Percentiles rank a stretch among this genome's conserved stretches.
These are phyloP conservation scores for Populus euphratica DNA, from an alignment of 345 rosid species.

Conservation along the genomic window DNA sequence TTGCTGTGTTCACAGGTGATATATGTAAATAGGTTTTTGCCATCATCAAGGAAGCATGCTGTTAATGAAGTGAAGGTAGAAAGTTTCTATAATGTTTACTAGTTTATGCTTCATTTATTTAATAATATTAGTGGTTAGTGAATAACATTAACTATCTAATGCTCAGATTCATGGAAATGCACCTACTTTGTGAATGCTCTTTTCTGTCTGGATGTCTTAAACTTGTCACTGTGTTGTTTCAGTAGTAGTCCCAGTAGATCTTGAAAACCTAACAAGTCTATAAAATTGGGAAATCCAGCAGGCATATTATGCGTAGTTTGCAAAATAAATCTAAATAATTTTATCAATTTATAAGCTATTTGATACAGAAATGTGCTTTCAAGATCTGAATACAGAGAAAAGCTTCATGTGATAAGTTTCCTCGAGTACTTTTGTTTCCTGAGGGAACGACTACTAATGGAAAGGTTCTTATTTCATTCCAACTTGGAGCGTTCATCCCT, in stretches of 20 bases:
- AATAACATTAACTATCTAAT: neutral
- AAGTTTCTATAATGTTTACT: conserved; percentile 35
- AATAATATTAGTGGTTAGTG: neutral
- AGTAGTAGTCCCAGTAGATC: neutral
- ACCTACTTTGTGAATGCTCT: neutral
- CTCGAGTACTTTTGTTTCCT: conserved; percentile 83
- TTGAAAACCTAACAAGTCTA: neutral
- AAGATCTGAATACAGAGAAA: conserved; percentile 98
- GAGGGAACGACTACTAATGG: conserved; percentile 99
- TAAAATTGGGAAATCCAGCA: neutral
- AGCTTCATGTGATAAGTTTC: conserved; percentile 76
- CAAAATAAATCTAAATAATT: conserved; percentile 36
- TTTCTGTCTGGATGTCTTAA: neutral
- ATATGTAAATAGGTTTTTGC: conserved; percentile 89
- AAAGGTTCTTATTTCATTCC: conserved; percentile 72
- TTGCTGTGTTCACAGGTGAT: conserved; percentile 57
- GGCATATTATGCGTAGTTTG: neutral
- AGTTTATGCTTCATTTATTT: neutral
- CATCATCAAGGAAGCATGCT: conserved; percentile 80
- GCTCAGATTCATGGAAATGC: neutral
- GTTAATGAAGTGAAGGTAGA: conserved; percentile 90
- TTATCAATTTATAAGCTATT: conserved; percentile 62
- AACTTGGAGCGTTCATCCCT: conserved; percentile 96
- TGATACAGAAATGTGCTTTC: conserved; percentile 96
- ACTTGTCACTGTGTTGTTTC: neutral